Conservation (phyloP, 2,329 filamentous ascomycete genomes). For the Cladosporium velox region DNA sequence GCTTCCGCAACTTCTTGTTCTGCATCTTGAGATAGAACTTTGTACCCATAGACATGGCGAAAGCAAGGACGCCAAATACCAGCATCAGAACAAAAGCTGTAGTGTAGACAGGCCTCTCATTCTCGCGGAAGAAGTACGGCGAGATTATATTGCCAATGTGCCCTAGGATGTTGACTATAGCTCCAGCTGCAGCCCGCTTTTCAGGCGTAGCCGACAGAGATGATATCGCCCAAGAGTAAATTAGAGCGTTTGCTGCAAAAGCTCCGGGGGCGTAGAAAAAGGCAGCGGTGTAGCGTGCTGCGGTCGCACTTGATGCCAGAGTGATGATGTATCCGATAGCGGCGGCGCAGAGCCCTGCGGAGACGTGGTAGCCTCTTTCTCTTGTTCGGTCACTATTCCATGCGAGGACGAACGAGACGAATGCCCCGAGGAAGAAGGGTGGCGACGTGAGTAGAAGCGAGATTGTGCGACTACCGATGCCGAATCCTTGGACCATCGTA, state of each 20-base stretch:
- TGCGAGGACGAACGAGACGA: conserved; percentile 36
- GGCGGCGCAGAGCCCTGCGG: not conserved
- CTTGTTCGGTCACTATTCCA: conserved; percentile 42
- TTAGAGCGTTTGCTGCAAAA: conserved; percentile 40
- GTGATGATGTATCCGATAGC: conserved; percentile 6
- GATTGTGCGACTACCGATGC: conserved; percentile 36
- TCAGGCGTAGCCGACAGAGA: conserved; percentile 42
- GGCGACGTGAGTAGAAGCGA: conserved; percentile 39
- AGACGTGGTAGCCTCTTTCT: conserved; percentile 41
- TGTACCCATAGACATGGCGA: not conserved
- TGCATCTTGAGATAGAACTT: conserved; percentile 22
- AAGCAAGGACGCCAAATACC: conserved; percentile 16
- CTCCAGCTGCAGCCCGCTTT: conserved; percentile 51
- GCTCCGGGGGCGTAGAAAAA: conserved; percentile 39
- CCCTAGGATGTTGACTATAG: conserved; percentile 53
- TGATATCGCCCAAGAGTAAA: conserved; percentile 41
- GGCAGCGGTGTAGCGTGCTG: conserved; percentile 32
- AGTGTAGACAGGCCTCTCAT: conserved; percentile 17
- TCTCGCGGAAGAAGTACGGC: conserved; percentile 43
- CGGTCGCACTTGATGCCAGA: not conserved
- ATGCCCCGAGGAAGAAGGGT: conserved; percentile 27
- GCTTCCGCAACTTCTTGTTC: conserved; percentile 19
- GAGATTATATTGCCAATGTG: conserved; percentile 45
- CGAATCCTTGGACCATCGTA: conserved; percentile 31
- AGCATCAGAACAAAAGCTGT: conserved; percentile 22